These are phyloP conservation scores for Phascolomyces articulosus DNA, from an alignment of 371 early-diverging fungal genomes.

Conservation along the genomic window DNA sequence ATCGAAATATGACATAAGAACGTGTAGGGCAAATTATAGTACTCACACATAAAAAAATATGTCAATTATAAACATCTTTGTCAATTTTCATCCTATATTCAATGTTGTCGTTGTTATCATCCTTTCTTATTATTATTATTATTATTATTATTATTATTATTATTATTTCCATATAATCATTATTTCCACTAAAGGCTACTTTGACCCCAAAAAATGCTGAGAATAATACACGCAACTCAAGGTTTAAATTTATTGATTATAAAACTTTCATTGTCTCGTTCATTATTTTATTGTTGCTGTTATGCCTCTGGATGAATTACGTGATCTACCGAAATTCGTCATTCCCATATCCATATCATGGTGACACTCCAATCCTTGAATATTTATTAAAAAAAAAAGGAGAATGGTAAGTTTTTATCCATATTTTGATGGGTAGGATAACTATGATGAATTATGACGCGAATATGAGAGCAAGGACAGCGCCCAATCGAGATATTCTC, in stretches of 20 bases:
- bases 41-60: no score
- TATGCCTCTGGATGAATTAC: neutral
- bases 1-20: conserved; percentile 44
- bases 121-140: neutral
- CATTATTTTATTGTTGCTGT: conserved; percentile 15
- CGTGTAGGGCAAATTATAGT: conserved; percentile 44
- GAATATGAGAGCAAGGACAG: conserved; percentile 4
- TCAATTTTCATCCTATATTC: no score
- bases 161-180: conserved; percentile 56
- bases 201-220: conserved; percentile 89
- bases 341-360: conserved; percentile 12
- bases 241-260: conserved; percentile 85
- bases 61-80: no score
- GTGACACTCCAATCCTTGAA: no score
- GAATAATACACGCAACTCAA: conserved; percentile 71
- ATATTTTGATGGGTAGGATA: no score
- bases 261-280: conserved; percentile 54
- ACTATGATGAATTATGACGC: neutral
- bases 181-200: conserved; percentile 53
- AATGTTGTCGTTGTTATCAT: no score
- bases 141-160: no score
- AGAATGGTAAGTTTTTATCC: no score
- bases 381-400: no score
- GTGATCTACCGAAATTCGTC: conserved; percentile 5
- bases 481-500: conserved; percentile 15